Evolutionary conservation across 1,284 basidiomycete species (phyloP), one percentile per base, ranked within the genome.

Genomic region (Moesziomyces antarcticus): DNA sequence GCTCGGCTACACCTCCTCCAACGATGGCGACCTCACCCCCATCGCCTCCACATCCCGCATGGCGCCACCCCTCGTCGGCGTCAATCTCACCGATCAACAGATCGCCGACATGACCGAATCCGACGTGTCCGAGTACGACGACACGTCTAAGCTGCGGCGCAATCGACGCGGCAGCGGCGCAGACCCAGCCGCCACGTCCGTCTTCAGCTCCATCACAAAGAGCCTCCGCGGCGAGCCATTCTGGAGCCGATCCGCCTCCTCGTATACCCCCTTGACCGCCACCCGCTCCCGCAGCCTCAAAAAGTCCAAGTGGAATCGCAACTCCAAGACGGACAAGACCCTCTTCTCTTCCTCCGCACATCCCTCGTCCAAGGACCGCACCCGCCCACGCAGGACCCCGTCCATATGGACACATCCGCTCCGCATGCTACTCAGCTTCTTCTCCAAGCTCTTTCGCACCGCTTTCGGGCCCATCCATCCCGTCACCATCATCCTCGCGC

Each of bases 381-480:
- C 24, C 43, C 62, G 73, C 18, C 30, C 33, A 25, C 58, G 69
- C 5, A 67, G 60, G 40, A 11, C 63, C 5, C 18, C 43, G 2
- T 60, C 62, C 21, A 42, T 66, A 52, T 69, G 60, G 61, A 50
- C 58, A 1, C 62, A 71, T 22, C 77, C 75, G 3, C 41, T 74
- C 20, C 52, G 59, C 16, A 67, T 74, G 60, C 6, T 64, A 13
- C 50, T 54, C 0, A 59, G 57, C 50, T 68, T 77, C 49, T 53
- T 75, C 51, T 49, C 54, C 65, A 75, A 72, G 35, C 22, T 73
- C 54, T 74, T 74, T 50, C 40, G 71, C 5, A 74, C 73, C 14
- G 70, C 57, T 20, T 73, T 79, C 22, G 74, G 76, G 0, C 71
- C 76, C 5, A 72, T 76, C 30, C 76, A 78, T 37, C 78, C 78